Percentiles rank a stretch among this genome's conserved stretches.
These are phyloP conservation scores for Solanum peruvianum DNA, from an alignment of 257 asterid species.

Conservation along the genomic window DNA sequence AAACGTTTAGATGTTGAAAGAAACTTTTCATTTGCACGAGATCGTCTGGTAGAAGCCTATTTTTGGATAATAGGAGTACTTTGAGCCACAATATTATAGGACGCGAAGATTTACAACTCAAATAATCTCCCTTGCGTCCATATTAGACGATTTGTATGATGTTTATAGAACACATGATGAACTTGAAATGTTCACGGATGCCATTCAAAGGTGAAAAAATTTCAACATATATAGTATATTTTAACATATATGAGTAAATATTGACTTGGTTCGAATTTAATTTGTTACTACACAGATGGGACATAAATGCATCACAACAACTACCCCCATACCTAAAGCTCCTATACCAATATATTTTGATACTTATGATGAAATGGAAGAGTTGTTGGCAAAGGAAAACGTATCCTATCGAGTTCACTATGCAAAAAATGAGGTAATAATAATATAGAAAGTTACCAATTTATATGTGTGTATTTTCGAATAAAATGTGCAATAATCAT, in stretches of 20 bases:
- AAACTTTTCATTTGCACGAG: background rate
- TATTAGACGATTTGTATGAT: conserved; percentile 33
- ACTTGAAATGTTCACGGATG: conserved; percentile 18
- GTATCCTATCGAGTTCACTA: conserved; percentile 5
- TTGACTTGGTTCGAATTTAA: background rate
- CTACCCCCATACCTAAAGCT: conserved; percentile 7
- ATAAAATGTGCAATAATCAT: background rate
- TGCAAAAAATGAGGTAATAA: conserved; percentile 20
- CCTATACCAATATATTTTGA: conserved; percentile 3
- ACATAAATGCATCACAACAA: background rate
- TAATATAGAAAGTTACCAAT: background rate
- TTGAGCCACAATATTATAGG: background rate
- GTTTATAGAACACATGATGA: conserved; percentile 22
- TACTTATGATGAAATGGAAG: conserved; percentile 9
- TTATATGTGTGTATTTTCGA: background rate
- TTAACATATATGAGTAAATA: background rate
- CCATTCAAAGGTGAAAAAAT: conserved; percentile 19
- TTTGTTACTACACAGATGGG: conserved; percentile 8
- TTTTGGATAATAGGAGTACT: background rate
- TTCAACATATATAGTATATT: background rate
- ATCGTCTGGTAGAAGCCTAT: conserved; percentile 4
- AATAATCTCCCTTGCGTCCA: conserved; percentile 24
- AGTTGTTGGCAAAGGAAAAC: background rate
- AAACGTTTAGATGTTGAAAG: background rate
- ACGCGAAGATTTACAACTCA: conserved; percentile 12